Evolutionary conservation across 2,329 filamentous ascomycete genomes (phyloP), one percentile per base, ranked within the genome.

Genomic region (Trichoderma sp.): DNA sequence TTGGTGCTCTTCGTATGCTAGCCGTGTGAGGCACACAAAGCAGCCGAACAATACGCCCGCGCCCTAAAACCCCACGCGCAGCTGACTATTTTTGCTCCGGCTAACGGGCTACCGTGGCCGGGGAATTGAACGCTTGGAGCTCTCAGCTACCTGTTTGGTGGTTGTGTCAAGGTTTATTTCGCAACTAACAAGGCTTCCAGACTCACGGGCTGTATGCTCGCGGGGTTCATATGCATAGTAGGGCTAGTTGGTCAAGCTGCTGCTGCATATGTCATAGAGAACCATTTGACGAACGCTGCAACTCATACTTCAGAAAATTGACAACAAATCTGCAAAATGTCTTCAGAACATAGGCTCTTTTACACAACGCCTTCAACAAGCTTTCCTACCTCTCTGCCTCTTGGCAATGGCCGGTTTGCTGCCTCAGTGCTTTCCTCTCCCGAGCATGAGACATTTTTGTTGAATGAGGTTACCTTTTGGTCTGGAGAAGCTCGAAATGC

Each of bases 381-480:
- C 18, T 69, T 69, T 24, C 68, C 68, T 14, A 67, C 68, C 30
- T 68, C 63, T 13, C 55, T 69, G 8, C 54, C 68, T 18, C 68
- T 69, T 10, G 68, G 68, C 24, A 69, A 69, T 24, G 68, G 68
- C 26, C 61, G 68, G 11, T 54, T 69, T 3, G 68, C 60, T 6
- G 68, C 68, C 10, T 69, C 68, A 1, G 68, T 67, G 7, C 49
- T 69, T 28, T 69, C 68, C 16, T 69, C 63, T 4, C 68, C 54
- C 30, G 21, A 46, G 6, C 64, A 49, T n/a, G 68, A 69, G 34
- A 37, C 54, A 0, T 58, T 69, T 28, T 59, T 69, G 11, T 34
- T 69, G 54, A 69, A 69, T 8, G 68, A 69, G 55, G 68, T 69
- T 14, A 67, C 68, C 5, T 69, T 69, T 8, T 69, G 68, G 68